phyloP scores from a whole-genome alignment of 805 yeast species.

The Pichia exigua region DNA sequence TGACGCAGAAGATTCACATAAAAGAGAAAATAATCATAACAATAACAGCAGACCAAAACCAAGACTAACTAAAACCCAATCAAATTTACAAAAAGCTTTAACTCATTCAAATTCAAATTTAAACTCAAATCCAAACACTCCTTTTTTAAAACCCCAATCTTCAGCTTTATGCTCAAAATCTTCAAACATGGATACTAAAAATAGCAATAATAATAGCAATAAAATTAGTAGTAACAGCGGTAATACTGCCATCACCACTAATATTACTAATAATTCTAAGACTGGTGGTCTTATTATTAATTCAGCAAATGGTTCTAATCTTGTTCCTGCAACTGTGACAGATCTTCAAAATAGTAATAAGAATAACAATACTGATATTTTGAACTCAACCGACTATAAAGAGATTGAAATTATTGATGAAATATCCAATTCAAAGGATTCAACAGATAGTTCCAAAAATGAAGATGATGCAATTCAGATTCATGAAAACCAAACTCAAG shows the following conservation, averaged over 20 bases:
- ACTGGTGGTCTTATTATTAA: neutral
- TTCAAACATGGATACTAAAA: neutral
- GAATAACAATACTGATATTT: neutral
- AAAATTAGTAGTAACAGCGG: neutral
- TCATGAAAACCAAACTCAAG: conserved; percentile 10
- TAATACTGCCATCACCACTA: neutral
- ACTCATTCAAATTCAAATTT: conserved; percentile 13
- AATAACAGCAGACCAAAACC: conserved; percentile 8
- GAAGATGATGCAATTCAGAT: conserved; percentile 23
- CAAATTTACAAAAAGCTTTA: conserved; percentile 29
- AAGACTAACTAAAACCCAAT: conserved; percentile 26
- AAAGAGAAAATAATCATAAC: conserved; percentile 18
- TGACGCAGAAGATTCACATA: conserved; percentile 24
- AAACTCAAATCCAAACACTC: neutral
- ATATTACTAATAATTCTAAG: no score
- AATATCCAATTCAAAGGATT: conserved; percentile 27
- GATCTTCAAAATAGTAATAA: neutral
- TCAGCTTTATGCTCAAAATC: neutral
- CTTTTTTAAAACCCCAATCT: neutral
- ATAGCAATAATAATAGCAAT: neutral
- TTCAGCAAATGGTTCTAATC: no score
- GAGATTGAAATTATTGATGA: conserved; percentile 20
- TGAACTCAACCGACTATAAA: neutral
- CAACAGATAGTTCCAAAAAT: conserved; percentile 30
- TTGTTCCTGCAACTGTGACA: neutral